Evolutionary conservation across 1,139 yeast genomes (phyloP).

Genomic region (Scheffersomyces lignicola): DNA sequence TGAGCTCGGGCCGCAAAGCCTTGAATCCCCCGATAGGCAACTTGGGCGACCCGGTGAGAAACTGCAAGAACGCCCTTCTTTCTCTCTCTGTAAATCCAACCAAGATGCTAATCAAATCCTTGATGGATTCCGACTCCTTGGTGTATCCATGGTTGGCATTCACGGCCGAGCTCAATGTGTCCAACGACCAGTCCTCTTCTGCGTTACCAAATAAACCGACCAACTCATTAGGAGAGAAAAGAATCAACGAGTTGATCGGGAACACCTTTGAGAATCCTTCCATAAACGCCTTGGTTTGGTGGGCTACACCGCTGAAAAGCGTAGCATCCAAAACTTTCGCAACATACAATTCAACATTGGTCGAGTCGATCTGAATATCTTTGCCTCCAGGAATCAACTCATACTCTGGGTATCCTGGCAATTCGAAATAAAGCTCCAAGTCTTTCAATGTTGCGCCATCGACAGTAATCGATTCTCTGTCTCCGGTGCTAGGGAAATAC

Average conservation of each 20-base stretch:
- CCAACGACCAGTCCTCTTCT: conserved; percentile 84
- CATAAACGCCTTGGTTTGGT: conserved; percentile 69
- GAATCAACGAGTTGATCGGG: conserved; percentile 70
- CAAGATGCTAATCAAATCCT: conserved; percentile 60
- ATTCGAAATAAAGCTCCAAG: conserved; percentile 52
- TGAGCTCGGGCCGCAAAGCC: conserved; percentile 75
- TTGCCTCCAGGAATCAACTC: conserved; percentile 61
- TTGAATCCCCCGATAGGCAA: conserved; percentile 94
- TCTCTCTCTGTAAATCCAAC: conserved; percentile 51
- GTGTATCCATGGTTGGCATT: conserved; percentile 92
- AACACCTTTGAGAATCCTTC: conserved; percentile 84
- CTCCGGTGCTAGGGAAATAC: conserved; percentile 18
- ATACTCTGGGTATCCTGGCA: conserved; percentile 75
- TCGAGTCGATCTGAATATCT: conserved; percentile 45
- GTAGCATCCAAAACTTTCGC: conserved; percentile 59
- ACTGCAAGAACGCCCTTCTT: conserved; percentile 76
- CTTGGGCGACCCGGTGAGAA: conserved; percentile 91
- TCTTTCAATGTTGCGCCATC: conserved; percentile 50
- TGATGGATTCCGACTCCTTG: conserved; percentile 66
- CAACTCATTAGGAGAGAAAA: conserved; percentile 75
- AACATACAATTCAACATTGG: conserved; percentile 62
- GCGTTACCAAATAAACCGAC: conserved; percentile 62
- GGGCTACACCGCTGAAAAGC: conserved; percentile 60
- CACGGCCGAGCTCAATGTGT: conserved; percentile 58
- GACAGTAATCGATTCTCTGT: conserved; percentile 26